Evolutionary conservation across 768 basidiomycete species (phyloP), one percentile per base, ranked within the genome.

Genomic region (Chalciporus piperatus): DNA sequence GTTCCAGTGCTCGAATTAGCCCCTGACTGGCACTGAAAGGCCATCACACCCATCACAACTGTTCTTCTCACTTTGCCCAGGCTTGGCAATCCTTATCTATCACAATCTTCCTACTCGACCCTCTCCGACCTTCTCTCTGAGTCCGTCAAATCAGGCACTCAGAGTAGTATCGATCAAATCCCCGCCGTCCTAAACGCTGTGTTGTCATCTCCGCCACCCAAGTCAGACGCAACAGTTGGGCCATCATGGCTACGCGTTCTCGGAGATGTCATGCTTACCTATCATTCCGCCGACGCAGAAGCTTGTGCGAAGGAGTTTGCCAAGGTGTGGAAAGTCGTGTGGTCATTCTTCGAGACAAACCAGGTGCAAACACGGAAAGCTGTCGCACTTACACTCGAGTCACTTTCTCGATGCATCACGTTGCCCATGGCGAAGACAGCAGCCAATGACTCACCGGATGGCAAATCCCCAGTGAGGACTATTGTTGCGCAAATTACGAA

Each of bases 41-140:
- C 83, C 32, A 76, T 95, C 30, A 80, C 90, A 11, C 56, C 75
- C 5, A 80, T 97, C 45, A 85, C 85, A 19, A 76, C 79, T 17
- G 72, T 82, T 19, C 81, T 98, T 23, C 82, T 98, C 6, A 74
- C 80, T 20, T 82, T 98, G 28, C 93, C 96, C 17, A 87, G 91
- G 50, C 77, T 96, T 8, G 89, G 88, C 35, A 93, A 91, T 59
- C 82, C 89, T 19, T 97, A 94, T 67, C 79, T 99, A 39, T 88
- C 95, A 1, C 87, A 94, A 68, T 83, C 90, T 13, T 78, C 89
- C 27, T 98, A 95, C 66, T 84, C 88, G 35, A 79, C 95, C 43
- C 78, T 99, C 56, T 84, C 94, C 28, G 86, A 87, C 57, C 76
- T 98, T 5, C 85, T 98, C 55, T 66, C 79, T 20, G 67, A 76